These are phyloP conservation scores for Erodium trifolium DNA, from an alignment of 441 rosid genomes.

Conservation along the genomic window DNA sequence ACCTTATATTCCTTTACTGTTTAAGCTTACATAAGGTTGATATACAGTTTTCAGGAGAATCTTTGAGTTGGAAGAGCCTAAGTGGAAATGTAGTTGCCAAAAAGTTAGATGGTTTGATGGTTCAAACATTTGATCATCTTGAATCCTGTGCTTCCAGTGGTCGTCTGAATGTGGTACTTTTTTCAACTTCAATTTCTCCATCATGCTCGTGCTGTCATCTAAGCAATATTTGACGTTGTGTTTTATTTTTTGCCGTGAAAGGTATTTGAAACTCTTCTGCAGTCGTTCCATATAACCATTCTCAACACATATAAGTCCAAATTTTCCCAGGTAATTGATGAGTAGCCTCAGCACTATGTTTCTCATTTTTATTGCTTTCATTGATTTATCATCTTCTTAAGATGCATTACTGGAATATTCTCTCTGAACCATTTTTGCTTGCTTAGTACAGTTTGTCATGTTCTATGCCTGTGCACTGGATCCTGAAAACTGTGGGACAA, in stretches of 20 bases:
- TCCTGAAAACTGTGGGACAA: conserved; percentile 65
- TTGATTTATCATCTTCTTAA: neutral
- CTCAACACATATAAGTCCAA: conserved; percentile 65
- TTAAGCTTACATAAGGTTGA: conserved; percentile 11
- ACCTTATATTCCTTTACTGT: neutral
- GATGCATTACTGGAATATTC: too few relatives aligned
- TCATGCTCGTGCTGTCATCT: neutral
- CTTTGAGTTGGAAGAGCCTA: conserved; percentile 35
- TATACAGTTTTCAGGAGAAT: conserved; percentile 38
- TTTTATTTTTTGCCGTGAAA: conserved; percentile 11
- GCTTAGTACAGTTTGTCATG: conserved; percentile 58
- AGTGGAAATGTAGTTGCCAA: conserved; percentile 46
- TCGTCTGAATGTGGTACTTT: conserved; percentile 55
- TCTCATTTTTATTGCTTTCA: neutral
- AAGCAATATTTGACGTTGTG: neutral
- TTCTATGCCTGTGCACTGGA: conserved; percentile 81
- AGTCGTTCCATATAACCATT: conserved; percentile 53
- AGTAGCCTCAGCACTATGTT: neutral
- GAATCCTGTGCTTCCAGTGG: conserved; percentile 48
- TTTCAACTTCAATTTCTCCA: conserved; percentile 5
- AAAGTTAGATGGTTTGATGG: conserved; percentile 65
- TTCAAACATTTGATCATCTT: conserved; percentile 66
- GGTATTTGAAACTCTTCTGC: conserved; percentile 65
- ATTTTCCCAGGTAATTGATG: conserved; percentile 56
- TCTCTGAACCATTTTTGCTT: too few relatives aligned